phyloP scores from a whole-genome alignment of 75 land plant species.

The Picea glauca region DNA sequence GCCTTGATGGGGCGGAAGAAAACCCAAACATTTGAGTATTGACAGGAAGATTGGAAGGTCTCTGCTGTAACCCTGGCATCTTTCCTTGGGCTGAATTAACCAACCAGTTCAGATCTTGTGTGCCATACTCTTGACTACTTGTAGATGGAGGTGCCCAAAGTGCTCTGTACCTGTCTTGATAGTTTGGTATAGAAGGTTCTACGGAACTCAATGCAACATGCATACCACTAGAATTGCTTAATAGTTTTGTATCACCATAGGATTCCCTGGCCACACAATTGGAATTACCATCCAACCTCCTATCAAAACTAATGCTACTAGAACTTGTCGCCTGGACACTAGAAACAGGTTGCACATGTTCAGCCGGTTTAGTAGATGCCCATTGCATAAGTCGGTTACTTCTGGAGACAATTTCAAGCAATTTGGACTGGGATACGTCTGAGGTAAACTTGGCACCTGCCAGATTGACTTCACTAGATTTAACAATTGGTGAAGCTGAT shows the following conservation, averaged over 20 bases:
- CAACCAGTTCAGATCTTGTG: background rate
- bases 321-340: background rate
- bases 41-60: background rate
- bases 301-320: background rate
- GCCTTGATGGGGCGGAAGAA: constrained; percentile 4
- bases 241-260: background rate
- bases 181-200: background rate
- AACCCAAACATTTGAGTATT: background rate
- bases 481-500: background rate
- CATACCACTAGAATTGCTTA: background rate
- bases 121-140: background rate
- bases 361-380: constrained; percentile 3
- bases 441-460: constrained; percentile 6
- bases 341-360: background rate
- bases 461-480: constrained; percentile 1
- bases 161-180: background rate
- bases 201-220: background rate
- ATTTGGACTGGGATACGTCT: constrained; percentile 5
- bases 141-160: background rate
- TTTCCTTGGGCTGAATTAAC: constrained; percentile 5
- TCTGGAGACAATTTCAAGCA: constrained; percentile 15
- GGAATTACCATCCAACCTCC: background rate
- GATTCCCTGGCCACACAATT: background rate
- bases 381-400: constrained; percentile 2
- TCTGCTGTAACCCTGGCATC: background rate